These are phyloP conservation scores for Debaryomyces subglobosus DNA, from an alignment of 1,139 yeast genomes.

Conservation along the genomic window DNA sequence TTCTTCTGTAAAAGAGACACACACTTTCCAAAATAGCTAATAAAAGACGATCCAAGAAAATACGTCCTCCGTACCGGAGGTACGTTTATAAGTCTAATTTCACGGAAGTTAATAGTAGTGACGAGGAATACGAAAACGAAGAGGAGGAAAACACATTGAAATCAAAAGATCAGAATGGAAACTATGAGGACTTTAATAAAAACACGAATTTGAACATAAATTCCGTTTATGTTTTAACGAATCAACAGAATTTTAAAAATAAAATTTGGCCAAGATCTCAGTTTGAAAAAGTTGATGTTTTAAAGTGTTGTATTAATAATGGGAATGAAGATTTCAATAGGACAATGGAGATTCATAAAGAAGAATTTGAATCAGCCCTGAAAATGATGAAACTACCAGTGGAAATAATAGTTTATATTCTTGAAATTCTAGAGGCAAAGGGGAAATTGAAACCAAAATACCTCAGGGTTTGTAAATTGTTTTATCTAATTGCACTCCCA, in stretches of 20 bases:
- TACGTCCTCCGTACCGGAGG: slow-evolving; percentile 73
- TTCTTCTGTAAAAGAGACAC: slow-evolving; percentile 1
- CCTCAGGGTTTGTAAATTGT: slow-evolving; percentile 61
- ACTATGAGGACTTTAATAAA: slow-evolving; percentile 28
- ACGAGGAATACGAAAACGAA: slow-evolving; percentile 38
- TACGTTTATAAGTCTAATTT: slow-evolving; percentile 68
- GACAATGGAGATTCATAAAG: slow-evolving; percentile 13
- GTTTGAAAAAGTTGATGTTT: slow-evolving; percentile 51
- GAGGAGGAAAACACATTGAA: slow-evolving; percentile 13
- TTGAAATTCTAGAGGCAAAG: slow-evolving; percentile 40
- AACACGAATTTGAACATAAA: slow-evolving; percentile 33
- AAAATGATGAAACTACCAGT: slow-evolving; percentile 48
- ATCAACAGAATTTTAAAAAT: slow-evolving; percentile 24
- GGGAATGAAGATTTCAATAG: slow-evolving; percentile 21
- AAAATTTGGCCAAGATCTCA: slow-evolving; percentile 47
- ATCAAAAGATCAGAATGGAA: slow-evolving; percentile 23
- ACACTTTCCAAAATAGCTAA: slow-evolving; percentile 62
- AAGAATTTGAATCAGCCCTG: slow-evolving; percentile 16
- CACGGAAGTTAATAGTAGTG: slow-evolving; percentile 32
- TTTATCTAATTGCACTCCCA: slow-evolving; percentile 64
- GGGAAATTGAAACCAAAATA: slow-evolving; percentile 51
- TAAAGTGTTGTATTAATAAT: slow-evolving; percentile 34
- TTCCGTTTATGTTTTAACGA: slow-evolving; percentile 41
- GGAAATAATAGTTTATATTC: slow-evolving; percentile 60
- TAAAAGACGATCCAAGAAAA: slow-evolving; percentile 82